phyloP scores from a whole-genome alignment of 2,329 filamentous ascomycete species.

The Coleophoma crateriformis region DNA sequence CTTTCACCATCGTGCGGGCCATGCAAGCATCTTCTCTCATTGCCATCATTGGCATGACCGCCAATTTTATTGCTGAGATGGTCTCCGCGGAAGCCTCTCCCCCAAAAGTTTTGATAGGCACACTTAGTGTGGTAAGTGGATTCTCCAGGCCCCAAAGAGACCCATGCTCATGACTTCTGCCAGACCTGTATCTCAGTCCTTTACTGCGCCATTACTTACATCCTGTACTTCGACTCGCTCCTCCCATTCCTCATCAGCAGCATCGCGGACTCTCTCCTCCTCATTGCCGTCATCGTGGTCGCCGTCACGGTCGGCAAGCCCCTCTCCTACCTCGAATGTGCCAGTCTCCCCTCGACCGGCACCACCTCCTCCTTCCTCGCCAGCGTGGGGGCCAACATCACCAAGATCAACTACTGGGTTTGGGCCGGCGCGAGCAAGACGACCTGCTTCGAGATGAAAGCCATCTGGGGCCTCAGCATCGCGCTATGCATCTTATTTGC shows the following conservation, averaged over 20 bases:
- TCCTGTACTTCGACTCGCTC: constrained; percentile 73
- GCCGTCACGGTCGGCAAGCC: constrained; percentile 75
- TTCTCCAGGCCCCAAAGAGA: too few species aligned
- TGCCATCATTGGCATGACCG: constrained; percentile 71
- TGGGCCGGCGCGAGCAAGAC: constrained; percentile 48
- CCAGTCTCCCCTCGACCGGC: constrained; percentile 35
- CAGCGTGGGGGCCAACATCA: constrained; percentile 34
- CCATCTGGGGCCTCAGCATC: constrained; percentile 81
- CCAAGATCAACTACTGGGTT: constrained; percentile 36
- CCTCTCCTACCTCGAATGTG: constrained; percentile 73
- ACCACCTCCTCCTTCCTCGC: constrained; percentile 39
- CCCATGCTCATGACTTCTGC: neutral
- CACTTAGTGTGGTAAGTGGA: constrained; percentile 68
- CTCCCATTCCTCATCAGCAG: constrained; percentile 69
- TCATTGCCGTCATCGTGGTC: constrained; percentile 74
- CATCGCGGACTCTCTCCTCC: constrained; percentile 60
- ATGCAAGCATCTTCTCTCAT: constrained; percentile 69
- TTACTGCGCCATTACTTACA: constrained; percentile 74
- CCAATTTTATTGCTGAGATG: constrained; percentile 78
- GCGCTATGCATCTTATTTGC: constrained; percentile 68
- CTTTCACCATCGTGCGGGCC: constrained; percentile 68
- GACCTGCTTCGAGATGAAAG: constrained; percentile 80
- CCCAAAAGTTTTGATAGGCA: constrained; percentile 70
- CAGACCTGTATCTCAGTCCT: constrained; percentile 74
- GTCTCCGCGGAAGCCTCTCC: constrained; percentile 58